Percentiles rank a stretch among this genome's conserved stretches.
Evolutionary conservation across 2,329 filamentous ascomycete species (phyloP).

Genomic region (Phialophora tarda): DNA sequence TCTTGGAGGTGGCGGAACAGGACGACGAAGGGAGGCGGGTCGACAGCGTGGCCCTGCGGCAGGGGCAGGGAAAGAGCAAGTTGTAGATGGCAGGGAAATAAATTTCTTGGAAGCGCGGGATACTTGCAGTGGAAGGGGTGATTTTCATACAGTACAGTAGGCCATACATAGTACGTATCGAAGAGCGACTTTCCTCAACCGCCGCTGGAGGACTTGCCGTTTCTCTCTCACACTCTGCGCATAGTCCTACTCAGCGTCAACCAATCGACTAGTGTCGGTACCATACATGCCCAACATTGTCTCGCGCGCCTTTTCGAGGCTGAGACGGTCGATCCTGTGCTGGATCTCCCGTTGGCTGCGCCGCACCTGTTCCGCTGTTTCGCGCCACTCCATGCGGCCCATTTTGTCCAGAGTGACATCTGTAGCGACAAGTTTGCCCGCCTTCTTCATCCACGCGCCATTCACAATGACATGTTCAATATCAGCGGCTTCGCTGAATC

Average conservation of each 20-base stretch:
- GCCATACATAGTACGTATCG: too few relatives aligned
- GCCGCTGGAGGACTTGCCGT: neutral
- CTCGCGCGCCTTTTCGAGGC: slow-evolving; percentile 21
- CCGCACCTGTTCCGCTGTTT: slow-evolving; percentile 23
- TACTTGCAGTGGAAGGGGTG: neutral
- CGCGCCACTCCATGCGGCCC: slow-evolving; percentile 20
- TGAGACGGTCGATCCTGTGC: slow-evolving; percentile 25
- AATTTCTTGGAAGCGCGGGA: neutral
- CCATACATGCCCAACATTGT: slow-evolving; percentile 23
- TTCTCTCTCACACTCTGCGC: neutral
- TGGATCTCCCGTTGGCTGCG: slow-evolving; percentile 34
- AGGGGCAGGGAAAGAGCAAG: slow-evolving; percentile 34
- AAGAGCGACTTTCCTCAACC: neutral
- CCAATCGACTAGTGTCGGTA: slow-evolving; percentile 27
- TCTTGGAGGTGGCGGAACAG: slow-evolving; percentile 75
- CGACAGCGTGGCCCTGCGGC: slow-evolving; percentile 63
- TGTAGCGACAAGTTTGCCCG: slow-evolving; percentile 32
- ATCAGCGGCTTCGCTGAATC: slow-evolving; percentile 51
- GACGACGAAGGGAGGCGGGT: slow-evolving; percentile 76
- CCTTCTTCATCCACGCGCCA: slow-evolving; percentile 49
- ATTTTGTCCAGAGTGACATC: slow-evolving; percentile 5
- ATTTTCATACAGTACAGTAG: neutral
- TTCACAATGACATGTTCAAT: slow-evolving; percentile 54
- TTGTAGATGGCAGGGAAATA: slow-evolving; percentile 44
- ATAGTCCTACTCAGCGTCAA: slow-evolving; percentile 23